phyloP scores from a whole-genome alignment of 1,284 basidiomycete species.

The Bothia castanella region DNA sequence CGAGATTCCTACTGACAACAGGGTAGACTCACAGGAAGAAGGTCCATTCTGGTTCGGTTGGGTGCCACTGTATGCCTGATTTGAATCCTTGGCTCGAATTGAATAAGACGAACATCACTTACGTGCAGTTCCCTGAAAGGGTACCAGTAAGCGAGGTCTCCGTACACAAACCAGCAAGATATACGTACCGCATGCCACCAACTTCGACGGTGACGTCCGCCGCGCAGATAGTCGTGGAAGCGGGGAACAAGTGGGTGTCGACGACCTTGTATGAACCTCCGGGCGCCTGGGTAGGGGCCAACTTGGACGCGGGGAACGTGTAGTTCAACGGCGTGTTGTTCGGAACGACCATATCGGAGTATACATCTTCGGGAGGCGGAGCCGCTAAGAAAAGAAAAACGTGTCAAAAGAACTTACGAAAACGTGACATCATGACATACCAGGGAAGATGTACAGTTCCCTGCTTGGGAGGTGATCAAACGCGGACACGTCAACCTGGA shows the following conservation, averaged over 20 bases:
- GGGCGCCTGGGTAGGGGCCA: conserved; percentile 38
- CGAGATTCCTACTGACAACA: not conserved
- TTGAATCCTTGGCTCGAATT: not conserved
- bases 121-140: conserved; percentile 50
- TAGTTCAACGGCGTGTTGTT: conserved; percentile 47
- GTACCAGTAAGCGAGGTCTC: not conserved
- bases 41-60: conserved; percentile 45
- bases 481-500: conserved; percentile 38
- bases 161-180: not conserved
- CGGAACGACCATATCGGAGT: conserved; percentile 40
- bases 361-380: conserved; percentile 40
- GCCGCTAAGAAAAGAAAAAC: conserved; percentile 27
- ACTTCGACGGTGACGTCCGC: conserved; percentile 57
- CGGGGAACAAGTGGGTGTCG: conserved; percentile 54
- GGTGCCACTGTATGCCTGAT: conserved; percentile 43
- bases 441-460: conserved; percentile 56
- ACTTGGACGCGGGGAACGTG: conserved; percentile 49
- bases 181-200: conserved; percentile 51
- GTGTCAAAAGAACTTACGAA: conserved; percentile 3
- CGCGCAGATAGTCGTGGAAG: conserved; percentile 51
- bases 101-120: conserved; percentile 20
- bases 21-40: conserved; percentile 31
- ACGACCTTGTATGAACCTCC: conserved; percentile 61
- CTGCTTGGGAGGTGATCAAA: conserved; percentile 48
- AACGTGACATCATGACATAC: conserved; percentile 19